phyloP scores from a whole-genome alignment of 371 early-diverging fungal genomes.

The Chytridium lagenaria region DNA sequence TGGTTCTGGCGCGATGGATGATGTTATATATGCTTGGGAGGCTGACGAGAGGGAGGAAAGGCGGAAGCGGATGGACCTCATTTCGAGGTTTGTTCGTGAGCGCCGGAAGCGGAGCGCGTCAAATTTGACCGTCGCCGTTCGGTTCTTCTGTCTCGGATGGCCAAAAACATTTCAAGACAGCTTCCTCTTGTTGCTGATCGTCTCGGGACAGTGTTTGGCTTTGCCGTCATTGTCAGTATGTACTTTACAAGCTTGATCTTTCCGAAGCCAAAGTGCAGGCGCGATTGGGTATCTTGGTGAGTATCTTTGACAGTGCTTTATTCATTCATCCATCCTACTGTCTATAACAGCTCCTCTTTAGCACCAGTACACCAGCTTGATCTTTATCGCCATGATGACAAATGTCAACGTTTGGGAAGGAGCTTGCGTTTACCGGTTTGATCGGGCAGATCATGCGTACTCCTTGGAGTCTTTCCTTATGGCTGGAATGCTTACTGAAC shows the following conservation, averaged over 20 bases:
- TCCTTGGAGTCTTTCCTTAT: conserved; percentile 42
- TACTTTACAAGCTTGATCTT: conserved; percentile 39
- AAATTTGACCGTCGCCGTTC: conserved; percentile 27
- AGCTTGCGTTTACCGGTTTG: conserved; percentile 37
- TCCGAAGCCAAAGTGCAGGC: conserved; percentile 43
- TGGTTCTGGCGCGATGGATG: too few relatives aligned
- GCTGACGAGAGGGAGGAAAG: background rate
- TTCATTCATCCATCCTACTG: background rate
- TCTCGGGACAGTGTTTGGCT: conserved; percentile 39
- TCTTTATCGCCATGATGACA: conserved; percentile 54
- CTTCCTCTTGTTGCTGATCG: conserved; percentile 37
- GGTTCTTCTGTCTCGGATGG: conserved; percentile 38
- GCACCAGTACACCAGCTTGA: conserved; percentile 44
- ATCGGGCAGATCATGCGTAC: conserved; percentile 44
- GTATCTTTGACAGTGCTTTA: background rate
- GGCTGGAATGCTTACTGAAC: conserved; percentile 40
- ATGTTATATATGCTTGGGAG: too few relatives aligned
- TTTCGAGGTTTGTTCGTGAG: conserved; percentile 1
- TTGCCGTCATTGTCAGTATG: conserved; percentile 46
- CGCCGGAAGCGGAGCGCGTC: conserved; percentile 10
- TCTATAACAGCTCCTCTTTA: too few relatives aligned
- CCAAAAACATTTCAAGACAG: conserved; percentile 42
- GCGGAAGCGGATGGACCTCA: background rate
- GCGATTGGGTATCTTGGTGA: conserved; percentile 47
- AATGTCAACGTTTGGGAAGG: conserved; percentile 48